These are phyloP conservation scores for Chlorella variabilis DNA, from an alignment of 163 green algal species.

Conservation along the genomic window DNA sequence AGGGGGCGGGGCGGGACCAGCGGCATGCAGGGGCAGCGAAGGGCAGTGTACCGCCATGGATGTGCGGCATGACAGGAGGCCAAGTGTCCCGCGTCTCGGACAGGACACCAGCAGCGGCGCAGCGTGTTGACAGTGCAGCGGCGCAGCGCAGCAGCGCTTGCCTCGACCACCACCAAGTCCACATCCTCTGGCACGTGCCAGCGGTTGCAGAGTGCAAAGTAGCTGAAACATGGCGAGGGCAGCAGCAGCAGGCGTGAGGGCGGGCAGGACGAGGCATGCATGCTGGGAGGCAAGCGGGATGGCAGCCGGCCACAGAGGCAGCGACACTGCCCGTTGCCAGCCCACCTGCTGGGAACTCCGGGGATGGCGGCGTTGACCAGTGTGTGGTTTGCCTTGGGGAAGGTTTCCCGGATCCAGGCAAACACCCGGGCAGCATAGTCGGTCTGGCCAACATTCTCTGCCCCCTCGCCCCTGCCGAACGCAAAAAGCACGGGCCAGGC, in stretches of 20 bases:
- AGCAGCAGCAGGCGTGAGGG: too few relatives aligned
- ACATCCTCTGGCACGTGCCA: background rate
- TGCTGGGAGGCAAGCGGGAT: background rate
- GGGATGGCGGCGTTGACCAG: slow-evolving; percentile 8
- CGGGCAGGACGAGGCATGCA: background rate
- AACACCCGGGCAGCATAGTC: background rate
- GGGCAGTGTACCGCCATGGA: too few relatives aligned
- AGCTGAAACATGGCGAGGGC: background rate
- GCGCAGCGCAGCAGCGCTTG: background rate
- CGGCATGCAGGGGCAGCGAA: too few relatives aligned
- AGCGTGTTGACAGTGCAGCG: too few relatives aligned
- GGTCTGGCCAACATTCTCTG: background rate
- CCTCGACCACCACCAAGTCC: slow-evolving; percentile 3
- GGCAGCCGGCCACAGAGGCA: background rate
- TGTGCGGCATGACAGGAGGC: too few relatives aligned
- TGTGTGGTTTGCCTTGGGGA: background rate
- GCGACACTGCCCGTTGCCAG: background rate
- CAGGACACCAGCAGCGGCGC: too few relatives aligned
- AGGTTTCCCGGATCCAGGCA: background rate
- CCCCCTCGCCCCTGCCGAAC: background rate
- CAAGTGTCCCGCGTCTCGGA: too few relatives aligned
- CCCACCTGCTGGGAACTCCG: background rate
- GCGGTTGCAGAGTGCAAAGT: background rate
- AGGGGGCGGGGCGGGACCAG: too few relatives aligned
- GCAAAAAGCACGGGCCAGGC: background rate